A percentile compares a stretch with the other conserved stretches of the same genome.
phyloP scores from a whole-genome alignment of 306 rosid species.

The Albizia julibrissin region DNA sequence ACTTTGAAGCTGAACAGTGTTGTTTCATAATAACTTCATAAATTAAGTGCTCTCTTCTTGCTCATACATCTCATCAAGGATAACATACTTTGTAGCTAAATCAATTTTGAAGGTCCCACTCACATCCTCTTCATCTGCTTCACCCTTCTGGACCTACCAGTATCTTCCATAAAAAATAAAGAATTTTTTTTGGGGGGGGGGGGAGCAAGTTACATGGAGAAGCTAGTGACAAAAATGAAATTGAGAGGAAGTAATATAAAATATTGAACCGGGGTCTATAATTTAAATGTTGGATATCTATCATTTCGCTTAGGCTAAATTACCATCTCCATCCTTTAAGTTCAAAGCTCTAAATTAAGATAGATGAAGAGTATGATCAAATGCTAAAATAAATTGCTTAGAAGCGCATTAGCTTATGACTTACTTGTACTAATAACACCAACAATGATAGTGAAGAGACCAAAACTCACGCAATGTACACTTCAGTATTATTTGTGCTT shows the following conservation, averaged over 20 bases:
- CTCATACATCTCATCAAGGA: constrained; percentile 58
- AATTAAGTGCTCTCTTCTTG: too few species aligned
- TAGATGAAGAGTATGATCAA: background rate
- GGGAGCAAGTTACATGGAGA: background rate
- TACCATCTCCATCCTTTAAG: background rate
- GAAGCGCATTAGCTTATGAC: constrained; percentile 35
- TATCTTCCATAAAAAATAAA: constrained; percentile 48
- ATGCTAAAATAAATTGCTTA: background rate
- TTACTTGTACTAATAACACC: constrained; percentile 98
- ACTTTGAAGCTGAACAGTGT: background rate
- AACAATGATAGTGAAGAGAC: constrained; percentile 64
- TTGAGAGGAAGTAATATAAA: background rate
- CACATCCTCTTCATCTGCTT: constrained; percentile 42
- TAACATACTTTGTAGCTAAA: constrained; percentile 77
- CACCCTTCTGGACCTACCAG: constrained; percentile 64
- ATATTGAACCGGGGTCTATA: background rate
- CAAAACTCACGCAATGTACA: background rate
- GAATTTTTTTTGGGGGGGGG: too few species aligned
- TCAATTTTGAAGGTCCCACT: constrained; percentile 40
- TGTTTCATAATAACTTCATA: constrained; percentile 39
- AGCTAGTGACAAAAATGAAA: background rate
- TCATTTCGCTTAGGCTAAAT: background rate
- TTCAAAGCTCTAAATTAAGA: constrained; percentile 21
- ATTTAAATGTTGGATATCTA: background rate
- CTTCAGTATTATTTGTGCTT: background rate